Evolutionary conservation across 169 alveolate genomes (phyloP).

Genomic region (Ichthyophthirius multifiliis): DNA sequence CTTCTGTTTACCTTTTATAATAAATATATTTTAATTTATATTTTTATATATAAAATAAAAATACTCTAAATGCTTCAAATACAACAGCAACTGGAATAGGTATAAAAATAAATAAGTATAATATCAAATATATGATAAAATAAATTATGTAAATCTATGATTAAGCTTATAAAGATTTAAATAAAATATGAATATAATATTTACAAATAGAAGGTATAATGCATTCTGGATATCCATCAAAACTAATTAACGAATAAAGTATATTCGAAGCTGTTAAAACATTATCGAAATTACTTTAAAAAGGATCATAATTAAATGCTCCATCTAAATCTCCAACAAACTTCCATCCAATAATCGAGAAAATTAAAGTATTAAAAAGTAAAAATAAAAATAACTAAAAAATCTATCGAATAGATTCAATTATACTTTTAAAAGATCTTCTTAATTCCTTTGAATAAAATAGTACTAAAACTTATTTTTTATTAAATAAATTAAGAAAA

Average conservation of each 20-base stretch:
- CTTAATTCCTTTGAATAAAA: not conserved
- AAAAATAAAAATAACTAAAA: not conserved
- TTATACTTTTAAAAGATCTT: not conserved
- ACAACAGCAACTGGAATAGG: conserved; percentile 59
- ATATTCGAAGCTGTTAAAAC: not conserved
- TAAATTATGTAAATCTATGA: not conserved
- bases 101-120: conserved; percentile 18
- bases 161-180: not conserved
- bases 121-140: conserved; percentile 19
- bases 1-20: conserved; percentile 8
- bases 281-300: not conserved
- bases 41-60: not conserved
- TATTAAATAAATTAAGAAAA: not conserved
- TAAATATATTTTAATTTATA: too few relatives aligned
- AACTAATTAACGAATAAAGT: not conserved
- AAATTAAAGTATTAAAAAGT: not conserved
- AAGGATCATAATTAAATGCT: not conserved
- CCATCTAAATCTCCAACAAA: conserved; percentile 8
- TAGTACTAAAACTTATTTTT: not conserved
- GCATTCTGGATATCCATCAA: conserved; percentile 8
- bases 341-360: not conserved
- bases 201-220: conserved; percentile 7
- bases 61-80: conserved; percentile 41
- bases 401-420: not conserved
- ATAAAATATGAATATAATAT: not conserved